Evolutionary conservation across 2,329 filamentous ascomycete species (phyloP).

Genomic region (Hirsutella rhossiliensis): DNA sequence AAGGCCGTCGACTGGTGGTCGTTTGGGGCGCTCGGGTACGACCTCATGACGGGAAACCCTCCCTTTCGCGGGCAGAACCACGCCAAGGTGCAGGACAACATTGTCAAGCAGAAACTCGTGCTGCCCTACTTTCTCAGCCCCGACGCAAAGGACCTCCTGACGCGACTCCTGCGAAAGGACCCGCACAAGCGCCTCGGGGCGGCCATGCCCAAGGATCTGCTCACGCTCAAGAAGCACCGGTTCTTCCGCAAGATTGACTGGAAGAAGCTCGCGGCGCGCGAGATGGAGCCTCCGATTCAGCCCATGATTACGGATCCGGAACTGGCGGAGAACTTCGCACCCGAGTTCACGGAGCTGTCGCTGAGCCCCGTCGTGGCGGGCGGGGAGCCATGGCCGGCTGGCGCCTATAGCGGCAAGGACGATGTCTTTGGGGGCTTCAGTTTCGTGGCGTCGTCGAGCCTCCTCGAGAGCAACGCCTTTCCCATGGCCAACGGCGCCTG

Average conservation of each 20-base stretch:
- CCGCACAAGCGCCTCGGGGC: slow-evolving; percentile 80
- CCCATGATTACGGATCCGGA: slow-evolving; percentile 93
- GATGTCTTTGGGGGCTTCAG: slow-evolving; percentile 53
- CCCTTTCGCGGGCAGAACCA: slow-evolving; percentile 88
- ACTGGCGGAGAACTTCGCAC: slow-evolving; percentile 88
- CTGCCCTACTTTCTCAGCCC: slow-evolving; percentile 84
- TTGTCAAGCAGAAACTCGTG: slow-evolving; percentile 80
- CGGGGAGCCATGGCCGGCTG: slow-evolving; percentile 28
- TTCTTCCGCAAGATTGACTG: slow-evolving; percentile 98
- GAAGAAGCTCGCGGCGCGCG: slow-evolving; percentile 70
- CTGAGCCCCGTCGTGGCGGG: slow-evolving; percentile 57
- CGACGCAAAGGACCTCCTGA: slow-evolving; percentile 90
- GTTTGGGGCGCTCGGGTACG: slow-evolving; percentile 81
- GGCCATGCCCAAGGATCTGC: slow-evolving; percentile 79
- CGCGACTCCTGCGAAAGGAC: slow-evolving; percentile 81
- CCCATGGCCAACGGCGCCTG: slow-evolving; percentile 7
- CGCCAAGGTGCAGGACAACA: slow-evolving; percentile 91
- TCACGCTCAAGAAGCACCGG: slow-evolving; percentile 76
- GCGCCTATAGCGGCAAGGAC: slow-evolving; percentile 27
- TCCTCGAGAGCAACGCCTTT: slow-evolving; percentile 38
- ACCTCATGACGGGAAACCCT: slow-evolving; percentile 83
- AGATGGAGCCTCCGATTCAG: slow-evolving; percentile 79
- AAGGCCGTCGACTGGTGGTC: slow-evolving; percentile 99
- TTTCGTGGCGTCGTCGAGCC: slow-evolving; percentile 46
- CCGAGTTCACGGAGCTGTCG: slow-evolving; percentile 80